These are phyloP conservation scores for Mycena maculata DNA, from an alignment of 768 basidiomycete genomes.

Conservation along the genomic window DNA sequence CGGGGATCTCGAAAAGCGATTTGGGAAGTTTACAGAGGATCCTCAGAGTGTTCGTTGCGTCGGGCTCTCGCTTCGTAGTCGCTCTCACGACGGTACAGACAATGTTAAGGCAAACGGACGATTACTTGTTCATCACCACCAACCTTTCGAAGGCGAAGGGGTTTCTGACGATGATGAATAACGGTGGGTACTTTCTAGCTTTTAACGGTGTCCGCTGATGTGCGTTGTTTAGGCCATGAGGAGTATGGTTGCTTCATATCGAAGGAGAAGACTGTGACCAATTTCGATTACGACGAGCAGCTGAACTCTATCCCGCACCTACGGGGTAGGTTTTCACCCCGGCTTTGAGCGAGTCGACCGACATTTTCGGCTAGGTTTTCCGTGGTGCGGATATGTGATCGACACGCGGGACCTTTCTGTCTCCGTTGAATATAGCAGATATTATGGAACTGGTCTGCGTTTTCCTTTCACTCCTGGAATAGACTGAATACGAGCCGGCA, in stretches of 20 bases:
- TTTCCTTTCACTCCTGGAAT: background rate
- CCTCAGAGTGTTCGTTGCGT: conserved; percentile 67
- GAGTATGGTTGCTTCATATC: conserved; percentile 96
- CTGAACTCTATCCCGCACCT: conserved; percentile 25
- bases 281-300: conserved; percentile 73
- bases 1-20: conserved; percentile 83
- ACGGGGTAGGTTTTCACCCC: conserved; percentile 10
- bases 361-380: conserved; percentile 68
- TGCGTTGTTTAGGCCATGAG: conserved; percentile 75
- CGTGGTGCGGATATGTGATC: conserved; percentile 93
- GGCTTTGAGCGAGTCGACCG: background rate
- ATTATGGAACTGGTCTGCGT: conserved; percentile 65
- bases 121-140: conserved; percentile 91
- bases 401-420: conserved; percentile 82
- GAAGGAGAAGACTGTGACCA: conserved; percentile 88
- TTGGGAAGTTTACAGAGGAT: conserved; percentile 65
- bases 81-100: conserved; percentile 56
- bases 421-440: conserved; percentile 81
- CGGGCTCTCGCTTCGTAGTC: background rate
- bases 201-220: background rate
- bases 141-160: conserved; percentile 64
- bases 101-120: conserved; percentile 90
- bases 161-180: conserved; percentile 82
- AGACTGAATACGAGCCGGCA: conserved; percentile 41
- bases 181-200: conserved; percentile 56